Conservation (phyloP, 2,329 filamentous ascomycete species). For the Hirsutella minnesotensis region DNA sequence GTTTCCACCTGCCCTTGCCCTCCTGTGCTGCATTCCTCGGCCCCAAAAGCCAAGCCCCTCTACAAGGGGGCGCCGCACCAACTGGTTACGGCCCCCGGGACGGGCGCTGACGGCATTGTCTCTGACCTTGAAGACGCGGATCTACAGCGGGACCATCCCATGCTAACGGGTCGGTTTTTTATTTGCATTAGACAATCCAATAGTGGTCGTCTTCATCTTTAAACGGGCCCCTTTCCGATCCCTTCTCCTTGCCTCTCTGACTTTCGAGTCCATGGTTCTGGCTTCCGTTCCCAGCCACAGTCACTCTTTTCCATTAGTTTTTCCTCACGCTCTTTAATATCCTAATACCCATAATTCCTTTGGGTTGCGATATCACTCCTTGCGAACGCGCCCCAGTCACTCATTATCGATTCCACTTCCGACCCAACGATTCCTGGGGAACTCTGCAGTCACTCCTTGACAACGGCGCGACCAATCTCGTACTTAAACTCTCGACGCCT, state of each 20-base stretch:
- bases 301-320: conserved; percentile 42
- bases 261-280: conserved; percentile 28
- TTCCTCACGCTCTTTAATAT: conserved; percentile 49
- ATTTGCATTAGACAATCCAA: conserved; percentile 17
- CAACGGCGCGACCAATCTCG: conserved; percentile 11
- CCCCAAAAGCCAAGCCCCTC: conserved; percentile 12
- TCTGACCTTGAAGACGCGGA: conserved; percentile 12
- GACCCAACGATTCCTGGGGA: conserved; percentile 40
- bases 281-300: conserved; percentile 37
- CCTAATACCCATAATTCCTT: conserved; percentile 36
- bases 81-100: conserved; percentile 7
- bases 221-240: conserved; percentile 33
- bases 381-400: conserved; percentile 12
- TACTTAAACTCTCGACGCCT: conserved; percentile 1
- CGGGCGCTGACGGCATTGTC: conserved; percentile 5
- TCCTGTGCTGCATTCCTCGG: conserved; percentile 13
- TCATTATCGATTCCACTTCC: conserved; percentile 29
- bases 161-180: conserved; percentile 20
- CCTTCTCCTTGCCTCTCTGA: conserved; percentile 21
- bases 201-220: conserved; percentile 29
- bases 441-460: conserved; percentile 36
- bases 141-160: conserved; percentile 9
- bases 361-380: conserved; percentile 26
- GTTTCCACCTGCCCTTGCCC: conserved; percentile 12
- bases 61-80: conserved; percentile 15